Evolutionary conservation across 208 protist species (phyloP).

Genomic region (Acanthamoeba lenticulata): DNA sequence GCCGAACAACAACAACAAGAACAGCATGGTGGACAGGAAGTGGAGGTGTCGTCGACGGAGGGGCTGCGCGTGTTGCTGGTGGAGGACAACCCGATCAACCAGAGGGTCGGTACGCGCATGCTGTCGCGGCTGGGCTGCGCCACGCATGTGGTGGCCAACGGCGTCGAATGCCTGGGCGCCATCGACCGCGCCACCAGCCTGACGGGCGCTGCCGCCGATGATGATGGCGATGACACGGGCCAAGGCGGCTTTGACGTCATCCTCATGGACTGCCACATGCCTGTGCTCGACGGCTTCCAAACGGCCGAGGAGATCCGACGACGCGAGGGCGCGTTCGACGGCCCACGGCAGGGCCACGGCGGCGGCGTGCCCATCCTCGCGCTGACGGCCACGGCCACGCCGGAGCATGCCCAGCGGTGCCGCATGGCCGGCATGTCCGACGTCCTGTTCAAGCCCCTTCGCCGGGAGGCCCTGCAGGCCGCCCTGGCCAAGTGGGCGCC

Average conservation of each 20-base stretch:
- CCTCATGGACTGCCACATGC: neutral
- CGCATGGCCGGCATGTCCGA: neutral
- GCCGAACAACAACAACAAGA: no score
- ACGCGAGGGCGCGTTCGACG: neutral
- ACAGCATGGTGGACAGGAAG: no score
- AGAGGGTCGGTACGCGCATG: neutral
- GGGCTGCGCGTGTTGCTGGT: neutral
- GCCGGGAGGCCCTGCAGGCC: neutral
- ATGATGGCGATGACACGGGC: no score
- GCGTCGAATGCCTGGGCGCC: neutral
- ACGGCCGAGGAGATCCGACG: neutral
- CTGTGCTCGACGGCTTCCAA: neutral
- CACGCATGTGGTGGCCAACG: neutral
- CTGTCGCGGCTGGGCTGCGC: neutral
- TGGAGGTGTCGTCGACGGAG: no score
- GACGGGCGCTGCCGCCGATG: no score
- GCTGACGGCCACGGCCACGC: neutral
- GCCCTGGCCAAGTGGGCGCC: no score
- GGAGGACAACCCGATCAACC: constrained; percentile 1
- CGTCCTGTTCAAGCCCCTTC: no score
- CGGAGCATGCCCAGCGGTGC: neutral
- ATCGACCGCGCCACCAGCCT: neutral
- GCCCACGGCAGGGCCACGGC: neutral
- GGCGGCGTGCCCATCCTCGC: neutral
- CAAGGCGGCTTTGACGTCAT: neutral